Conservation (phyloP, 768 basidiomycete genomes). For the Tulasnella sp. region DNA sequence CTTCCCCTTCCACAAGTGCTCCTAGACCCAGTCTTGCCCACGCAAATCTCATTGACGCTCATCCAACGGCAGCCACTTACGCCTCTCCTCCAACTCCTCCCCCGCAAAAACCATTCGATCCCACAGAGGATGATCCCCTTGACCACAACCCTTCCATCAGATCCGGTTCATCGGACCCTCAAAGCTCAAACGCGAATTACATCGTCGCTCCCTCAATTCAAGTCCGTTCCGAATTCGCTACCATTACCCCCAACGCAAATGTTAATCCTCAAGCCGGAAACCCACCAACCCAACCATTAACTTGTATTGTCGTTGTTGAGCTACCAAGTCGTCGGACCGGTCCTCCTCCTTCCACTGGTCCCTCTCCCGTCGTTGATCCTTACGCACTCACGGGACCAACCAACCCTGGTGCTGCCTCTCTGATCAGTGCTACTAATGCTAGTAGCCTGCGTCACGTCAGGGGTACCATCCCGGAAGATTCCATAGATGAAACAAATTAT, state of each 20-base stretch:
- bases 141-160: conserved; percentile 42
- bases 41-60: conserved; percentile 9
- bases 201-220: conserved; percentile 88
- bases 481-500: too few relatives aligned
- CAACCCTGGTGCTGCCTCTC: too few relatives aligned
- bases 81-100: neutral
- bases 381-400: too few relatives aligned
- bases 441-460: too few relatives aligned
- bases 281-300: conserved; percentile 59
- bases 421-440: too few relatives aligned
- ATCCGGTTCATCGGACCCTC: conserved; percentile 34
- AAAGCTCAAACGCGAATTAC: conserved; percentile 28
- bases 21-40: too few relatives aligned
- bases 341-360: neutral
- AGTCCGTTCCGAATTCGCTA: conserved; percentile 83
- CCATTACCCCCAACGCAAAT: conserved; percentile 47
- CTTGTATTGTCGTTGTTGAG: conserved; percentile 89
- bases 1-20: too few relatives aligned
- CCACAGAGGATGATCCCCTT: conserved; percentile 75
- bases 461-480: too few relatives aligned
- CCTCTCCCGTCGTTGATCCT: too few relatives aligned
- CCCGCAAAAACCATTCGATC: conserved; percentile 38
- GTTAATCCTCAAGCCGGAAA: neutral
- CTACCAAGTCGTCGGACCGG: conserved; percentile 58
- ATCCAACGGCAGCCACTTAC: neutral